Percentiles rank a stretch among this genome's conserved stretches.
These are phyloP conservation scores for Abortiporus biennis DNA, from an alignment of 1,284 basidiomycete species.

Conservation along the genomic window DNA sequence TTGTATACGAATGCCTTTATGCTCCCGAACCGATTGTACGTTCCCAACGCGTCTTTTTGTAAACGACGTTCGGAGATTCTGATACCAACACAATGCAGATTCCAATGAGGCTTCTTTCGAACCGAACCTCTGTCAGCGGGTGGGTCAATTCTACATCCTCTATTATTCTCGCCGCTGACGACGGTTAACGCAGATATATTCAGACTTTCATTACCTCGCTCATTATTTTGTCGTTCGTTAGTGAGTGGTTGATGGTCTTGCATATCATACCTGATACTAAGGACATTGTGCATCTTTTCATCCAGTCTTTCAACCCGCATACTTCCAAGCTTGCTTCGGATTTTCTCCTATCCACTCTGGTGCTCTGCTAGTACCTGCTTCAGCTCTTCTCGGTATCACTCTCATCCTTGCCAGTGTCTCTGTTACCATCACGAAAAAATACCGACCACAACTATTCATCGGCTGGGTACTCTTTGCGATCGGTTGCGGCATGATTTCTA, in stretches of 20 bases:
- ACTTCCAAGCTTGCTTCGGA: constrained; percentile 32
- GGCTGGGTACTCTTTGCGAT: constrained; percentile 25
- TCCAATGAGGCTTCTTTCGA: constrained; percentile 10
- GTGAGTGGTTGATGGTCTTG: constrained; percentile 6
- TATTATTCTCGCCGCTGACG: not conserved
- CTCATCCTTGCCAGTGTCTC: constrained; percentile 18
- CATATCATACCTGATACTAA: not conserved
- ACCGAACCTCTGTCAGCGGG: constrained; percentile 14
- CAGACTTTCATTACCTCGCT: constrained; percentile 14
- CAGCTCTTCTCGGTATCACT: constrained; percentile 17
- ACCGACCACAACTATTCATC: constrained; percentile 18
- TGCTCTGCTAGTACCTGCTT: constrained; percentile 19
- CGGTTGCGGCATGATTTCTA: constrained; percentile 22
- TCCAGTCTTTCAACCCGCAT: constrained; percentile 29
- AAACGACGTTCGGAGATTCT: too few relatives aligned
- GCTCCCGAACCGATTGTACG: constrained; percentile 16
- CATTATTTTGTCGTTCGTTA: constrained; percentile 11
- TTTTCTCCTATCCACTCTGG: constrained; percentile 18
- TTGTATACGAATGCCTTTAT: constrained; percentile 12
- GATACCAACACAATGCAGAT: constrained; percentile 10
- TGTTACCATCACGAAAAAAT: constrained; percentile 16
- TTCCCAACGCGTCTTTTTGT: not conserved
- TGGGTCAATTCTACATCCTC: constrained; percentile 3
- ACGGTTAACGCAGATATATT: constrained; percentile 19
- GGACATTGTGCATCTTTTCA: not conserved